These are phyloP conservation scores for Emergomyces orientalis DNA, from an alignment of 2,329 filamentous ascomycete genomes.

Conservation along the genomic window DNA sequence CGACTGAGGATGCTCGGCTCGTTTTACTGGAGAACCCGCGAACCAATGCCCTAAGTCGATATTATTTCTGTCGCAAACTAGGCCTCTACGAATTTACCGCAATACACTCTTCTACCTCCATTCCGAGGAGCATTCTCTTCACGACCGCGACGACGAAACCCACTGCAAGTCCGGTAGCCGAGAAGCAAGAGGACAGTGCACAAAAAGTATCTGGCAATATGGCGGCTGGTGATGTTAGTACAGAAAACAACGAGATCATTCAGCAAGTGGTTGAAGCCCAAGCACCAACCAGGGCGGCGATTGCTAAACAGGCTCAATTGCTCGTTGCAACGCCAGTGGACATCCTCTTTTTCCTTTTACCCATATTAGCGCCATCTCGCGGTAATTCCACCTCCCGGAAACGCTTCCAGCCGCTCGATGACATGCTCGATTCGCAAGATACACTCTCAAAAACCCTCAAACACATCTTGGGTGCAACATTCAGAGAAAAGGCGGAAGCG, in stretches of 20 bases:
- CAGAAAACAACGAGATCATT: background rate
- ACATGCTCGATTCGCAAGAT: constrained; percentile 40
- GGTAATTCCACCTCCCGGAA: constrained; percentile 29
- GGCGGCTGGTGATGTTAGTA: background rate
- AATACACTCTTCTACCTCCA: constrained; percentile 42
- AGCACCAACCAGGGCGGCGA: constrained; percentile 35
- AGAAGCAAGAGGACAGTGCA: background rate
- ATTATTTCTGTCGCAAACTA: constrained; percentile 49
- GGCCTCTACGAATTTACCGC: constrained; percentile 55
- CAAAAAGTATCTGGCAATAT: background rate
- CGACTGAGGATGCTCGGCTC: constrained; percentile 46
- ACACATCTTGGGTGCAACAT: constrained; percentile 29
- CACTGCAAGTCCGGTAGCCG: background rate
- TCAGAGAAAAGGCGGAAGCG: constrained; percentile 47
- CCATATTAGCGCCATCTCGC: constrained; percentile 49
- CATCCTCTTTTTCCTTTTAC: constrained; percentile 71
- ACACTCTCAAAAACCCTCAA: constrained; percentile 35
- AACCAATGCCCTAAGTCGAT: constrained; percentile 41
- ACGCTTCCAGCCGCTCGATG: constrained; percentile 42
- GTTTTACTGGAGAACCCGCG: constrained; percentile 48
- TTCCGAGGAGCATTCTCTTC: constrained; percentile 49
- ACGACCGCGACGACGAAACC: constrained; percentile 20
- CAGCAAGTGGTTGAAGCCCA: background rate
- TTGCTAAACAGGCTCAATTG: constrained; percentile 62
- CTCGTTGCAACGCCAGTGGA: constrained; percentile 78